Evolutionary conservation across 306 rosid species (phyloP).

Genomic region (Astragalus glycyphyllos): DNA sequence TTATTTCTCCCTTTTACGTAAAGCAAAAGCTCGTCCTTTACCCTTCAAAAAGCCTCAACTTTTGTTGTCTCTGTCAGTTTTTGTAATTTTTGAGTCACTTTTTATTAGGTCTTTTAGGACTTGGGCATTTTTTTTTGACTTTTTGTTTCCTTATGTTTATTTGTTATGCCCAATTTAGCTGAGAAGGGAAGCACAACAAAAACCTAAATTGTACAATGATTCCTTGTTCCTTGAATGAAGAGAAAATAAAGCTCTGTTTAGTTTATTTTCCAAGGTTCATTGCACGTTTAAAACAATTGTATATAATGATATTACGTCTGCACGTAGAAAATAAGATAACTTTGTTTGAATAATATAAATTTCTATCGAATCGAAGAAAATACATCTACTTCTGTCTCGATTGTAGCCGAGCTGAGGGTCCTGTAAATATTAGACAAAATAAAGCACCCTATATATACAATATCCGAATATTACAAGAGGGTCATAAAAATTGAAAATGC

Average conservation of each 20-base stretch:
- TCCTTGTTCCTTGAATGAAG: constrained; percentile 36
- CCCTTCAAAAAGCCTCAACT: constrained; percentile 34
- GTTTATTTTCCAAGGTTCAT: not conserved
- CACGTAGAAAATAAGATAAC: constrained; percentile 6
- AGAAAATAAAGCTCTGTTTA: constrained; percentile 46
- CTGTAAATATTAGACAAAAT: not conserved
- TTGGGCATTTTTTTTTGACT: constrained; percentile 17
- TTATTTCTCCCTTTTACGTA: constrained; percentile 29
- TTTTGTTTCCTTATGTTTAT: constrained; percentile 24
- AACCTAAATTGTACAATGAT: constrained; percentile 51
- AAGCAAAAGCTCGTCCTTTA: constrained; percentile 9
- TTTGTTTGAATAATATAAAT: not conserved
- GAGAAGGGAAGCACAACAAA: constrained; percentile 33
- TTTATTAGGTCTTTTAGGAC: constrained; percentile 46
- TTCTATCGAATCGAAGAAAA: not conserved
- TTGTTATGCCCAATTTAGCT: constrained; percentile 39
- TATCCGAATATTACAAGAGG: too few relatives aligned
- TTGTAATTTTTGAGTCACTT: constrained; percentile 46
- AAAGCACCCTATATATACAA: too few relatives aligned
- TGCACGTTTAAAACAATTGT: too few relatives aligned
- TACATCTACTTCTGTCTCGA: constrained; percentile 9
- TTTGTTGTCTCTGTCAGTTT: constrained; percentile 41
- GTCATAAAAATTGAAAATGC: too few relatives aligned
- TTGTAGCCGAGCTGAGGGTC: not conserved
- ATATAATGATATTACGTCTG: too few relatives aligned